phyloP scores from a whole-genome alignment of 345 rosid species.

The Citrus maxima region DNA sequence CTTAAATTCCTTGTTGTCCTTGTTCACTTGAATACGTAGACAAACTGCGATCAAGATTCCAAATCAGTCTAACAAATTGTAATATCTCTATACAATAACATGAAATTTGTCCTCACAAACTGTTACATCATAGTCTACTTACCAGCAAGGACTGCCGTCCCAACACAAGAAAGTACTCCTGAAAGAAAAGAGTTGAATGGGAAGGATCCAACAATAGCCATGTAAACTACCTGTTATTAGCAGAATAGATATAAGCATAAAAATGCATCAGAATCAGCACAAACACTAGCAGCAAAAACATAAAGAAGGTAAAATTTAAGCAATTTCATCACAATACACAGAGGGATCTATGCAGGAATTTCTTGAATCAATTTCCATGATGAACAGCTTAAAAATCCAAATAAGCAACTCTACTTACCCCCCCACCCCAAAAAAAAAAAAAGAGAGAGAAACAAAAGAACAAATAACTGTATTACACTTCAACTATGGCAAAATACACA shows the following conservation, averaged over 20 bases:
- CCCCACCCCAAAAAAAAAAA: not conserved
- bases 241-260: constrained; percentile 12
- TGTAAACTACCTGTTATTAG: constrained; percentile 69
- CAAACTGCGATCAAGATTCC: constrained; percentile 56
- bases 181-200: constrained; percentile 99
- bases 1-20: constrained; percentile 98
- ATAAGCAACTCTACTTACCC: not conserved
- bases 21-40: constrained; percentile 99
- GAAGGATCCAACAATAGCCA: constrained; percentile 96
- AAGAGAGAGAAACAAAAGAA: not conserved
- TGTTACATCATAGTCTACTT: constrained; percentile 17
- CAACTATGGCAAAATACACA: too few relatives aligned
- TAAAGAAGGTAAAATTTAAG: not conserved
- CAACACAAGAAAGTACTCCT: constrained; percentile 95
- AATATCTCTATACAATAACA: not conserved
- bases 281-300: not conserved
- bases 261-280: not conserved
- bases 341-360: not conserved
- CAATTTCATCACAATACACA: not conserved
- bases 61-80: not conserved
- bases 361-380: not conserved
- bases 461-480: not conserved
- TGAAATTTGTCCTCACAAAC: not conserved
- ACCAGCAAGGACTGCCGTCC: constrained; percentile 99
- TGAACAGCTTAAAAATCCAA: not conserved